Percentiles rank a stretch among this genome's conserved stretches.
These are phyloP conservation scores for Fusarium camptoceras DNA, from an alignment of 2,329 filamentous ascomycete genomes.

Conservation along the genomic window DNA sequence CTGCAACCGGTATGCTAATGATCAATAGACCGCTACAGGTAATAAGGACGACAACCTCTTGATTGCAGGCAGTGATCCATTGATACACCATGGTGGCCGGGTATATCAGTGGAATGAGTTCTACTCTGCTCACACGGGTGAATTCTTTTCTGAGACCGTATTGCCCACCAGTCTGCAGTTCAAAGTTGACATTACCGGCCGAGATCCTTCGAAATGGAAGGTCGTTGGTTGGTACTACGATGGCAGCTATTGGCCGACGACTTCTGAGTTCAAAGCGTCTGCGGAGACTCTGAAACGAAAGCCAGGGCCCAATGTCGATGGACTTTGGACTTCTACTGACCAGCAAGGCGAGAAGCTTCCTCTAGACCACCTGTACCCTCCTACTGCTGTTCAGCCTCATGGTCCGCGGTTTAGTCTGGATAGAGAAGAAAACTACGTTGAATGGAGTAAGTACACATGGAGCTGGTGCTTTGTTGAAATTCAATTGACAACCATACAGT, in stretches of 20 bases:
- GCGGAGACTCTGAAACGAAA: not conserved
- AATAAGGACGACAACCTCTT: slow-evolving; percentile 13
- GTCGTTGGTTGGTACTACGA: slow-evolving; percentile 66
- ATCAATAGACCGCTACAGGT: slow-evolving; percentile 25
- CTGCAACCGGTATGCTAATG: not conserved
- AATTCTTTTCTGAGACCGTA: slow-evolving; percentile 56
- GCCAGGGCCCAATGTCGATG: slow-evolving; percentile 22
- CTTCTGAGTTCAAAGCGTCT: slow-evolving; percentile 50
- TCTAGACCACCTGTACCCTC: slow-evolving; percentile 11
- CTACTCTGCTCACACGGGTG: slow-evolving; percentile 50
- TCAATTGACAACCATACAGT: slow-evolving; percentile 51
- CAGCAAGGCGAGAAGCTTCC: slow-evolving; percentile 13
- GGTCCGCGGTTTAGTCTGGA: slow-evolving; percentile 22
- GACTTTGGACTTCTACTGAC: slow-evolving; percentile 23
- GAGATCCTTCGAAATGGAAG: slow-evolving; percentile 63
- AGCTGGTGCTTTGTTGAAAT: fast-evolving
- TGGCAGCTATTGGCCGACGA: slow-evolving; percentile 62
- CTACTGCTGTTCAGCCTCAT: slow-evolving; percentile 20
- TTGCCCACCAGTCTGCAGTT: slow-evolving; percentile 60
- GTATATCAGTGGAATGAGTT: slow-evolving; percentile 62
- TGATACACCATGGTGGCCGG: slow-evolving; percentile 55
- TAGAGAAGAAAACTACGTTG: slow-evolving; percentile 24
- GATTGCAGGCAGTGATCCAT: slow-evolving; percentile 36
- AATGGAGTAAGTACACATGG: slow-evolving; percentile 23
- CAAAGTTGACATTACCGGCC: slow-evolving; percentile 61